Conservation (phyloP, 2,329 filamentous ascomycete genomes). For the Tolypocladium capitatum region DNA sequence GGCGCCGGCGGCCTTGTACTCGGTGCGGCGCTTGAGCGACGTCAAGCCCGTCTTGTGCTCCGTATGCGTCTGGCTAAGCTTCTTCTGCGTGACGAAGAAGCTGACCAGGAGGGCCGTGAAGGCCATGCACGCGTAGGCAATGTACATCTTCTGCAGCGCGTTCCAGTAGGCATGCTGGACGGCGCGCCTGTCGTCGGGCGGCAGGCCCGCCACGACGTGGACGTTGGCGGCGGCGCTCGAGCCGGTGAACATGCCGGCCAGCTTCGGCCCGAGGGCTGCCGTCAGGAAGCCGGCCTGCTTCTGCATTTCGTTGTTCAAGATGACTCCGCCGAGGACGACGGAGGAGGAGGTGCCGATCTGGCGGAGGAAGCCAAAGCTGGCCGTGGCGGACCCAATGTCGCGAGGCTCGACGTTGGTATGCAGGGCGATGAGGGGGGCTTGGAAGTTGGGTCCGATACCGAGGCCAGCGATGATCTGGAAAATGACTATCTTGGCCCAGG, state of each 20-base stretch:
- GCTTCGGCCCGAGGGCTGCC: slow-evolving; percentile 33
- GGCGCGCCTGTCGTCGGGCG: slow-evolving; percentile 26
- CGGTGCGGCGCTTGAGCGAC: slow-evolving; percentile 20
- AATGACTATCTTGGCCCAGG: slow-evolving; percentile 43
- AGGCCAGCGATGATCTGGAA: slow-evolving; percentile 52
- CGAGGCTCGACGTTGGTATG: slow-evolving; percentile 47
- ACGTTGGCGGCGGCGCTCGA: slow-evolving; percentile 48
- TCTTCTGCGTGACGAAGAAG: slow-evolving; percentile 33
- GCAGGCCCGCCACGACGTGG: slow-evolving; percentile 38
- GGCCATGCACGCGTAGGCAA: slow-evolving; percentile 38
- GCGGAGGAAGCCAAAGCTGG: slow-evolving; percentile 54
- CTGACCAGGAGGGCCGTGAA: slow-evolving; percentile 33
- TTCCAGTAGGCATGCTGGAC: slow-evolving; percentile 34
- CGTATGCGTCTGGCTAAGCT: slow-evolving; percentile 40
- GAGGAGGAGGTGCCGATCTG: slow-evolving; percentile 56
- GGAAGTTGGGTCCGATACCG: slow-evolving; percentile 56
- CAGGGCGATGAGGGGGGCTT: slow-evolving; percentile 53
- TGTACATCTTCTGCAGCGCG: slow-evolving; percentile 42
- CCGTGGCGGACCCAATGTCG: slow-evolving; percentile 56
- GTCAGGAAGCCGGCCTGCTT: slow-evolving; percentile 35
- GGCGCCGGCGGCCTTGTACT: slow-evolving; percentile 5
- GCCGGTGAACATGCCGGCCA: slow-evolving; percentile 42
- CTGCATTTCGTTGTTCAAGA: slow-evolving; percentile 66
- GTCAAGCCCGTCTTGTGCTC: slow-evolving; percentile 46
- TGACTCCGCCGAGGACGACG: slow-evolving; percentile 61